Conservation (phyloP, 306 rosid species). For the Hippophae rhamnoides region DNA sequence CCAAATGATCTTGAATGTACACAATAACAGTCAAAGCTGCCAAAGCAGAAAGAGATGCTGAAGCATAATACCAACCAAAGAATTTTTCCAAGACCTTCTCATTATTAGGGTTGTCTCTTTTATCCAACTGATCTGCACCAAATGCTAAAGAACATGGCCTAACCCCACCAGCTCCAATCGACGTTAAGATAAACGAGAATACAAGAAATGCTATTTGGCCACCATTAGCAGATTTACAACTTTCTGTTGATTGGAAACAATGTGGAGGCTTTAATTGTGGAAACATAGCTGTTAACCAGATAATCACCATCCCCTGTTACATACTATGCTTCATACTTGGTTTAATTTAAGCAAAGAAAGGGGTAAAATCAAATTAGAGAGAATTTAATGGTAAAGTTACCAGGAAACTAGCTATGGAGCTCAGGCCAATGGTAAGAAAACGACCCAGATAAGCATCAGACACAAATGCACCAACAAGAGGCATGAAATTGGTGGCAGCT, state of each 20-base stretch:
- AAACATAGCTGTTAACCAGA: not conserved
- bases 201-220: not conserved
- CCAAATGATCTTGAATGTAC: not conserved
- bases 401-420: not conserved
- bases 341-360: not conserved
- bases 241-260: not conserved
- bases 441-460: conserved; percentile 1
- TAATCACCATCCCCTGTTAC: not conserved
- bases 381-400: not conserved
- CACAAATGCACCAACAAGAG: not conserved
- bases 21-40: not conserved
- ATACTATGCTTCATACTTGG: not conserved
- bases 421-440: not conserved
- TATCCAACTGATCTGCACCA: not conserved
- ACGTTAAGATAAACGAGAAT: not conserved
- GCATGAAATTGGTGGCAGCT: not conserved
- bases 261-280: too few species aligned
- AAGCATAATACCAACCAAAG: not conserved
- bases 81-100: not conserved
- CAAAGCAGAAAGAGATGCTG: not conserved
- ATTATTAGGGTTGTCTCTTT: not conserved
- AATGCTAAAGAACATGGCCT: not conserved
- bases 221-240: not conserved
- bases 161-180: not conserved
- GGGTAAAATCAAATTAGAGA: not conserved